phyloP scores from a whole-genome alignment of 2,329 filamentous ascomycete species.

The Hymenoscyphus salicellus region DNA sequence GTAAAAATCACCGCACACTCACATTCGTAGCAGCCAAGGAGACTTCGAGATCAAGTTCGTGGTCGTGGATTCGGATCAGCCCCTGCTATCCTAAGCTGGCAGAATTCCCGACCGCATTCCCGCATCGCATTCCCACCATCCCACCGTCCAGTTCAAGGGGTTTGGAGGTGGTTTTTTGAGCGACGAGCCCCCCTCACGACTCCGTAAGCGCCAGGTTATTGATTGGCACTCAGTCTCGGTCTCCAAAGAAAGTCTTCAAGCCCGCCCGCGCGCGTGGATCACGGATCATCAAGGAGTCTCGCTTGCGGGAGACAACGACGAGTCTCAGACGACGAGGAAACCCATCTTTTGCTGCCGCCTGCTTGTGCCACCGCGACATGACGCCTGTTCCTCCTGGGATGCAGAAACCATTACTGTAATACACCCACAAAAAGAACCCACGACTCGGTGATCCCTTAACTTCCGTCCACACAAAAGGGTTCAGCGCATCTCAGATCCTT shows the following conservation, averaged over 20 bases:
- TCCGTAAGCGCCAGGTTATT: conserved; percentile 2
- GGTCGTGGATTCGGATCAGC: neutral
- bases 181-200: neutral
- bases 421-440: conserved; percentile 1
- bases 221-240: conserved; percentile 1
- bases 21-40: neutral
- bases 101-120: conserved; percentile 10
- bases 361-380: conserved; percentile 6
- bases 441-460: conserved; percentile 4
- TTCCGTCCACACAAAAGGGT: neutral
- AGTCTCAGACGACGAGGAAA: conserved; percentile 5
- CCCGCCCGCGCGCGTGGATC: conserved; percentile 1
- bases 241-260: neutral
- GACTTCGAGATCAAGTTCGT: neutral
- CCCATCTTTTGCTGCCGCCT: conserved; percentile 4
- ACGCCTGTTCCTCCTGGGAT: conserved; percentile 4
- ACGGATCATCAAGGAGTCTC: conserved; percentile 5
- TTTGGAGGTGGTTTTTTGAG: neutral
- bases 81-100: neutral
- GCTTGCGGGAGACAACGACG: conserved; percentile 3
- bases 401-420: conserved; percentile 3
- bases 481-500: neutral
- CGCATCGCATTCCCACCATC: conserved; percentile 1
- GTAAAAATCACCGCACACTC: neutral
- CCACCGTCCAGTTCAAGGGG: conserved; percentile 1